phyloP scores from a whole-genome alignment of 163 green algal genomes.

The Trebouxiophyceae sp. region DNA sequence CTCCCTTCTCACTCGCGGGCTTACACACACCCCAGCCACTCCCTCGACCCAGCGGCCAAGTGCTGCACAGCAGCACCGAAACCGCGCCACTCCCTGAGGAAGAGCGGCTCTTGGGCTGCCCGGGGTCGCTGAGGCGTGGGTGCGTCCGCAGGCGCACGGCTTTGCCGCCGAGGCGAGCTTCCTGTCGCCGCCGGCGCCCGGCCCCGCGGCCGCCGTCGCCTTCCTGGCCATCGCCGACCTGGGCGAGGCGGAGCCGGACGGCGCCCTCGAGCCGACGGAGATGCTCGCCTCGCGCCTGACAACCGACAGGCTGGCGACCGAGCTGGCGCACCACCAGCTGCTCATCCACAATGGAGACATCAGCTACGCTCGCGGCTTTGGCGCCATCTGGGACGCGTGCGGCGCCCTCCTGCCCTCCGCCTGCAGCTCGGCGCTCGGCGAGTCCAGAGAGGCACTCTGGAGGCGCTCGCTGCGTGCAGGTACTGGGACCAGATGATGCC shows the following conservation, averaged over 20 bases:
- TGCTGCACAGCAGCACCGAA: too few relatives aligned
- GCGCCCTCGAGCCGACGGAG: constrained; percentile 15
- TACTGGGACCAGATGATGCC: constrained; percentile 65
- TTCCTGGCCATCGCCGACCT: constrained; percentile 68
- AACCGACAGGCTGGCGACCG: constrained; percentile 25
- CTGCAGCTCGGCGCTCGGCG: too few relatives aligned
- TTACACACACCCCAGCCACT: too few relatives aligned
- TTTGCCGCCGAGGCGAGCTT: constrained; percentile 43
- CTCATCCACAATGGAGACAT: constrained; percentile 48
- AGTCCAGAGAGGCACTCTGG: too few relatives aligned
- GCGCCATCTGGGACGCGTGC: constrained; percentile 3
- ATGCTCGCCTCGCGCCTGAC: constrained; percentile 23
- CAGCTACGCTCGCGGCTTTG: constrained; percentile 27
- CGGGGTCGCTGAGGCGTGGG: too few relatives aligned
- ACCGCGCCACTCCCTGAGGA: too few relatives aligned
- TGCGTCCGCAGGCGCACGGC: constrained; percentile 29
- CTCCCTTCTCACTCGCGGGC: too few relatives aligned
- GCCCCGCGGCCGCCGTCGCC: constrained; percentile 29
- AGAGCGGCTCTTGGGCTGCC: too few relatives aligned
- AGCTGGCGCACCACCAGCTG: constrained; percentile 22
- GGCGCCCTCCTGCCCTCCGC: not conserved
- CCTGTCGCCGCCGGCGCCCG: constrained; percentile 27
- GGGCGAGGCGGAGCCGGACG: constrained; percentile 58
- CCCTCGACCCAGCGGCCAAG: too few relatives aligned
- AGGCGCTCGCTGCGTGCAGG: too few relatives aligned